Evolutionary conservation across 2,329 filamentous ascomycete genomes (phyloP), one percentile per base, ranked within the genome.

Genomic region (Penicillium sp.): DNA sequence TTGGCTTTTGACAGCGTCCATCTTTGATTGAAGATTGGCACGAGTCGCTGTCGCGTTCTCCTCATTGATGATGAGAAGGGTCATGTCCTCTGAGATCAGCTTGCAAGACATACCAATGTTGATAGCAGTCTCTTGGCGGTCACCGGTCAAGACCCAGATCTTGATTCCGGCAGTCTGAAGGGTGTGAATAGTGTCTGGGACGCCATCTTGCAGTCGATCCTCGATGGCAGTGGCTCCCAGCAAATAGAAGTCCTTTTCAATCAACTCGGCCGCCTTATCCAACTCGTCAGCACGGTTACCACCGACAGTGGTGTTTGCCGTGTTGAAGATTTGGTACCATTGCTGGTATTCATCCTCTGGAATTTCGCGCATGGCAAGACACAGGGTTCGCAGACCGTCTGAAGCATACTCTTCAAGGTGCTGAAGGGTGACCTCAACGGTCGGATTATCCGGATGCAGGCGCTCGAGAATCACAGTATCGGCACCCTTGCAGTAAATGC

Each of bases 41-140:
- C 91, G 84, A 4, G 95, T 98, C 4, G 87, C 90, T 37, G 83
- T 81, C 14, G 92, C 84, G 50, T 81, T 84, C 68, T 98, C 93
- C 73, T 99, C 95, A 71, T 99, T 99, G 71, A 99, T 85, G 68
- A 99, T 97, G 55, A 99, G 81, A 11, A 99, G 84, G 71, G 95
- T 96, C 95, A 99, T 99, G 69, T 99, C 96, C 77, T 99, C 95
- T 66, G 92, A 96, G 60, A 99, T 91, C 51, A 99, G 85, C 79
- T 98, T 98, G 79, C 95, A 99, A 75, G 92, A 97, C 95, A 99
- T 99, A 64, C 96, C 95, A 66, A 99, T 99, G 75, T 99, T 99
- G 84, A 99, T 99, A 57, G 95, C 95, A 31, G 95, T 99, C 77
- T 99, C 95, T 78, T 99, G 96, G 69, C 95, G 87, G 81, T 99